Evolutionary conservation across 331 rosid genomes (phyloP).

Genomic region (Stylosanthes scabra): DNA sequence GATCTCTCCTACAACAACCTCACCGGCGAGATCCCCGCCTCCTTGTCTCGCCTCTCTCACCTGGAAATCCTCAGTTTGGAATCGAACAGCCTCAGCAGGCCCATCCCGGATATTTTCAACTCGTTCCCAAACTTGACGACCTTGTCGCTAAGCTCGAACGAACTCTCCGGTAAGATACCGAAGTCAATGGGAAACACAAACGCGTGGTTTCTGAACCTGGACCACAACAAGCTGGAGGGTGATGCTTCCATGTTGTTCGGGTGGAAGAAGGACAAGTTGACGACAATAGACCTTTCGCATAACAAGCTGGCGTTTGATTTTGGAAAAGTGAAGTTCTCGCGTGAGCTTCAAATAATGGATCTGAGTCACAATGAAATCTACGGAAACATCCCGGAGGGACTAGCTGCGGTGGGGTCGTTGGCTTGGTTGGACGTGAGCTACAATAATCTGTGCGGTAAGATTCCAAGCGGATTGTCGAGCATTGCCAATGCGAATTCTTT

Average conservation of each 20-base stretch:
- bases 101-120: conserved; percentile 32
- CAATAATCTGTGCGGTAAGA: too few species aligned
- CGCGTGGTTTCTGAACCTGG: too few species aligned
- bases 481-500: too few species aligned
- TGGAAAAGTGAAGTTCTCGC: conserved; percentile 42
- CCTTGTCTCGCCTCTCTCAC: conserved; percentile 47
- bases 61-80: conserved; percentile 35
- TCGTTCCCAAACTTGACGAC: conserved; percentile 35
- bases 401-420: too few species aligned
- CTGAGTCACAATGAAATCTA: conserved; percentile 49
- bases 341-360: conserved; percentile 41
- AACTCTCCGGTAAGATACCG: conserved; percentile 53
- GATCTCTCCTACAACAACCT: conserved; percentile 54
- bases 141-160: conserved; percentile 23
- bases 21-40: conserved; percentile 51
- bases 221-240: conserved; percentile 55
- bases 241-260: conserved; percentile 59
- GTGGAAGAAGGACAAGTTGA: conserved; percentile 34
- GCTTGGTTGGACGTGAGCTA: too few species aligned
- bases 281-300: conserved; percentile 29
- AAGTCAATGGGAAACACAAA: background rate
- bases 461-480: too few species aligned
- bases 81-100: conserved; percentile 56
- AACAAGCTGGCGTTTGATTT: conserved; percentile 50
- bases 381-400: conserved; percentile 34